Conservation (phyloP, 2,329 filamentous ascomycete species). For the Talaromyces sp. region DNA sequence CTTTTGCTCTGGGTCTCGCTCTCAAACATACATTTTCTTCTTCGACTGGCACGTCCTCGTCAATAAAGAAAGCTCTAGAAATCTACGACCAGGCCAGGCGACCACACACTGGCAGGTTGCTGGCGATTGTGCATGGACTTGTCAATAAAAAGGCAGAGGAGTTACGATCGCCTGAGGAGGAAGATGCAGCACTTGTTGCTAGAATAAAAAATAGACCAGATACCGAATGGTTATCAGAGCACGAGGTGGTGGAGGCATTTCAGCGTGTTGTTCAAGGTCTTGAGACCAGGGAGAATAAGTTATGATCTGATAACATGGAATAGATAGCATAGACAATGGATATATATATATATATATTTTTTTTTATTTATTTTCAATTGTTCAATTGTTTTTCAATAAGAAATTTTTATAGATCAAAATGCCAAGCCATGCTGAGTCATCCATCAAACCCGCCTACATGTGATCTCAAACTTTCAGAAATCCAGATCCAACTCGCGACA, state of each 20-base stretch:
- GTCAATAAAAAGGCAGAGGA: slow-evolving; percentile 12
- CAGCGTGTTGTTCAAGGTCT: background rate
- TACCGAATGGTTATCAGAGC: slow-evolving; percentile 44
- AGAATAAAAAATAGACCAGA: slow-evolving; percentile 35
- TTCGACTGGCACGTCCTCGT: background rate
- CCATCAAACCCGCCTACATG: background rate
- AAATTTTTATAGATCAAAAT: background rate
- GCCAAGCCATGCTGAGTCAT: background rate
- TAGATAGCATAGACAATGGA: background rate
- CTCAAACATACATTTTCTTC: slow-evolving; percentile 33
- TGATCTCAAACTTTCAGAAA: background rate
- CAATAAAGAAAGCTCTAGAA: slow-evolving; percentile 27
- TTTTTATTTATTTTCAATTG: no score
- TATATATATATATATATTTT: no score
- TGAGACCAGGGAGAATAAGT: background rate
- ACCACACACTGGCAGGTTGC: slow-evolving; percentile 40
- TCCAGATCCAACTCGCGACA: background rate
- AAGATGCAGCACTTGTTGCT: slow-evolving; percentile 34
- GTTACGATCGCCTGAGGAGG: slow-evolving; percentile 20
- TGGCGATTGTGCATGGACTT: slow-evolving; percentile 31
- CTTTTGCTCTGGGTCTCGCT: slow-evolving; percentile 40
- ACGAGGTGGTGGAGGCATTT: slow-evolving; percentile 43
- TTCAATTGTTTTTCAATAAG: no score
- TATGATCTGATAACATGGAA: background rate
- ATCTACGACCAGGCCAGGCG: slow-evolving; percentile 44